A percentile compares a stretch with the other conserved stretches of the same genome.
Evolutionary conservation across 495 filamentous ascomycete genomes (phyloP).

Genomic region (Aspergillus cristatus): DNA sequence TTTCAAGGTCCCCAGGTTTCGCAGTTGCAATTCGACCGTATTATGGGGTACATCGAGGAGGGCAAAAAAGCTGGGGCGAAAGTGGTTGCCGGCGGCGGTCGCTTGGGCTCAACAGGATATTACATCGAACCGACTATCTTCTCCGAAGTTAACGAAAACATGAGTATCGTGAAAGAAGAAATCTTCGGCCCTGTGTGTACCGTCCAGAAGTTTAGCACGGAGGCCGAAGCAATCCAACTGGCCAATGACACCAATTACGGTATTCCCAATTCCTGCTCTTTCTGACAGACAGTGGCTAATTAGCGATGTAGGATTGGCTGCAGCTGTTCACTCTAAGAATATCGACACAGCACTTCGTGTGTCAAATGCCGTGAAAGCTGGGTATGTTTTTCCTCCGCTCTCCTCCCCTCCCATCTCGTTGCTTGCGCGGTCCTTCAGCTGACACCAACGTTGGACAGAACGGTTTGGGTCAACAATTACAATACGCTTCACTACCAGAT

Average conservation of each 20-base stretch:
- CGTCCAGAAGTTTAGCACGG: conserved; percentile 87
- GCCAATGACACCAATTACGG: conserved; percentile 76
- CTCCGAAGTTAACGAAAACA: conserved; percentile 75
- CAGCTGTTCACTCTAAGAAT: conserved; percentile 87
- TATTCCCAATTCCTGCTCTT: neutral
- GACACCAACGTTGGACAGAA: conserved; percentile 30
- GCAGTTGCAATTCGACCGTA: conserved; percentile 89
- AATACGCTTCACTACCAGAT: conserved; percentile 75
- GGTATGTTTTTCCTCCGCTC: conserved; percentile 29
- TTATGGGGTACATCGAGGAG: conserved; percentile 94
- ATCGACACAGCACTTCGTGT: conserved; percentile 90
- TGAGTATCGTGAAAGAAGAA: conserved; percentile 99
- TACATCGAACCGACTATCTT: conserved; percentile 99
- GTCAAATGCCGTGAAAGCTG: conserved; percentile 69
- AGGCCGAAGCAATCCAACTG: conserved; percentile 72
- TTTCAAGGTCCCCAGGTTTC: conserved; percentile 99
- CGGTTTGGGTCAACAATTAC: conserved; percentile 93
- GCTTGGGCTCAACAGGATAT: conserved; percentile 84
- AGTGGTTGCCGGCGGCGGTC: conserved; percentile 75
- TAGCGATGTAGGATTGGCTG: conserved; percentile 55
- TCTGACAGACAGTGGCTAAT: neutral
- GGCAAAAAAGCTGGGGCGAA: conserved; percentile 85
- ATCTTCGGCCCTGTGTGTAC: conserved; percentile 95
- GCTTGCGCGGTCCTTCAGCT: neutral
- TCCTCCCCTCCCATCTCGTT: neutral